Base-by-base conservation (phyloP, 768 basidiomycete species). In the Rhizopogon vinicolor region DNA sequence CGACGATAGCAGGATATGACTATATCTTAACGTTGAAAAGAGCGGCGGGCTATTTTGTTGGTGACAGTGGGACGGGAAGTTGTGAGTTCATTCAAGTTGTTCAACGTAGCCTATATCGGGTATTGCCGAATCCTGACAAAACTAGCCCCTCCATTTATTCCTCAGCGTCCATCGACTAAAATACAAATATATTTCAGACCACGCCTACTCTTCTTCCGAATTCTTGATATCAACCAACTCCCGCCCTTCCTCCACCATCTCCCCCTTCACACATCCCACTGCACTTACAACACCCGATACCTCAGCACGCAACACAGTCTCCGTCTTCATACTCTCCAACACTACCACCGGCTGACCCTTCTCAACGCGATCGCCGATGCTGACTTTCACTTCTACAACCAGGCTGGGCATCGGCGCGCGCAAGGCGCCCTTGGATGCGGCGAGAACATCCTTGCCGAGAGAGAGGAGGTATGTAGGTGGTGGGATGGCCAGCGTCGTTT, bases 301-400 rank as follows among this genome's bases (percentile, higher is more conserved):
- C 56, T 84, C 79, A 13, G 91, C 84, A 52, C 92, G 78, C 59
- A 97, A 69, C 41, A 92, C 89, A 40, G 89, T 95, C 73, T 96
- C 93, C 60, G 93, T 97, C 82, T 98, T 98, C 94, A 97, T 98
- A 65, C 93, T 96, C 74, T 96, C 94, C 65, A 96, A 72, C 5
- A 95, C 83, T 31, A 93, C 84, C 8, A 93, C 78, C 7, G 82
- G 82, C 65, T 94, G 89, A 0, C 91, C 92, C 64, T 81, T 85
- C 71, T 87, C 85, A 41, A 97, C 89, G 13, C 70, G 75, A 51
- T 95, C 88, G 4, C 93, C 94, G 1, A 81, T 74, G 56, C 77
- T 78, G 35, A 95, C 93, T 16, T 79, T 80, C 50, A 97, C 87
- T 53, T 96, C 92, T 4, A 97, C 93, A 2, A 97, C 87, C 49